Percentiles rank a stretch among this genome's conserved stretches.
Conservation (phyloP, 2,329 filamentous ascomycete genomes). For the Fusarium sp. region DNA sequence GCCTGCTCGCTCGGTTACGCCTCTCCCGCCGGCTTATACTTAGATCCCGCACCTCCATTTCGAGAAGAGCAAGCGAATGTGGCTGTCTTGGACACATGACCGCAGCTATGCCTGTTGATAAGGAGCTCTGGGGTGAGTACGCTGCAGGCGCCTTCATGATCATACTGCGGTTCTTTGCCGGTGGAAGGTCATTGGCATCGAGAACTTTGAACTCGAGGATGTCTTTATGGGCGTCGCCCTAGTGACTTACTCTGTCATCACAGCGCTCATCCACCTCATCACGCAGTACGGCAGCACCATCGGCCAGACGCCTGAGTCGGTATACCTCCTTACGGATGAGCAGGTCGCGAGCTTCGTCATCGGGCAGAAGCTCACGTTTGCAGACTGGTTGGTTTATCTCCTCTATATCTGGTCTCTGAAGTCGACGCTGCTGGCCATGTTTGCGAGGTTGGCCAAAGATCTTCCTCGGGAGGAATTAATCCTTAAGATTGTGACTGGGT, state of each 20-base stretch:
- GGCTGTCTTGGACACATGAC: not conserved
- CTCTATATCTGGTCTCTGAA: constrained; percentile 6
- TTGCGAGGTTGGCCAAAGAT: not conserved
- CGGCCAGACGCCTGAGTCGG: constrained; percentile 9
- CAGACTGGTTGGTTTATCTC: not conserved
- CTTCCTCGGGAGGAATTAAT: not conserved
- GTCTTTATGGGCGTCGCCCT: not conserved
- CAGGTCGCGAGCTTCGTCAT: not conserved
- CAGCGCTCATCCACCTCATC: not conserved
- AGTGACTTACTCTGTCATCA: not conserved
- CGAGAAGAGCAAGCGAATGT: not conserved
- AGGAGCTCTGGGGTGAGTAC: constrained; percentile 3
- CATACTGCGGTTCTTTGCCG: not conserved
- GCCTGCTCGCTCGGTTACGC: not conserved
- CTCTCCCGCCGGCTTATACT: not conserved
- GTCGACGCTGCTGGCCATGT: not conserved
- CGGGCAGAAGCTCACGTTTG: constrained; percentile 9
- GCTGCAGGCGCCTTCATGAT: not conserved
- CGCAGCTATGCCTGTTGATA: not conserved
- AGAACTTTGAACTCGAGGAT: not conserved
- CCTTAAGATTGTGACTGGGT: not conserved
- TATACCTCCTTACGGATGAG: not conserved
- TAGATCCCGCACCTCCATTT: not conserved
- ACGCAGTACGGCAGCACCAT: not conserved
- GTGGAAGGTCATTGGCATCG: not conserved